A percentile compares a stretch with the other conserved stretches of the same genome.
These are phyloP conservation scores for Fusarium luffae DNA, from an alignment of 2,329 filamentous ascomycete genomes.

Conservation along the genomic window DNA sequence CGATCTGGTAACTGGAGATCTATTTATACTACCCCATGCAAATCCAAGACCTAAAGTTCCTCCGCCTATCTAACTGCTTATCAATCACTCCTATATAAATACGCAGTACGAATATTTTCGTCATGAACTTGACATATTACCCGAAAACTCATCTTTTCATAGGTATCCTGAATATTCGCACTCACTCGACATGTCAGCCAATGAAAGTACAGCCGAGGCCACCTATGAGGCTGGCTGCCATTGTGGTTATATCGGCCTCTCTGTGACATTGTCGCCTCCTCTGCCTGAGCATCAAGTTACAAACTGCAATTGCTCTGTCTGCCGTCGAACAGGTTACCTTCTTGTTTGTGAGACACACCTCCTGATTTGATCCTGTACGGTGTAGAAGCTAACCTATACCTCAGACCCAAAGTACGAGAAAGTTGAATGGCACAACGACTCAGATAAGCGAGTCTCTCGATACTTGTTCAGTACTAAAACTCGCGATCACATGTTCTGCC, in stretches of 20 bases:
- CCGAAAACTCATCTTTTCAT: not conserved
- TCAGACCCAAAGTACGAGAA: conserved; percentile 54
- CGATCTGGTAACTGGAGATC: conserved; percentile 18
- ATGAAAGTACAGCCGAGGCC: conserved; percentile 41
- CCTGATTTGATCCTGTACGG: rapidly evolving
- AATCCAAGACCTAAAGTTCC: not conserved
- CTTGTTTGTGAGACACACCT: conserved; percentile 55
- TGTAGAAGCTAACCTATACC: not conserved
- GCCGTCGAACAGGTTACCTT: conserved; percentile 62
- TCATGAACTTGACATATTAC: not conserved
- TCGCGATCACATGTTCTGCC: conserved; percentile 62
- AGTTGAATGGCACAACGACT: conserved; percentile 57
- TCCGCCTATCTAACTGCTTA: not conserved
- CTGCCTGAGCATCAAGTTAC: conserved; percentile 58
- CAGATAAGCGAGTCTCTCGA: conserved; percentile 43
- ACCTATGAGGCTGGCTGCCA: conserved; percentile 64
- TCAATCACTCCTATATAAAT: not conserved
- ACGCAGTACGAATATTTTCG: not conserved
- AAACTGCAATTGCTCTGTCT: conserved; percentile 66
- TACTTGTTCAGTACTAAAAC: conserved; percentile 59
- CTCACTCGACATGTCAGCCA: conserved; percentile 16
- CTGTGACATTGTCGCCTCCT: conserved; percentile 60
- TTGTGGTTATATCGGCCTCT: conserved; percentile 63
- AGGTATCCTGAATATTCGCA: not conserved
- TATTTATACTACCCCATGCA: conserved; percentile 10